These are phyloP conservation scores for Microascus cirrosus DNA, from an alignment of 2,329 filamentous ascomycete species.

Conservation along the genomic window DNA sequence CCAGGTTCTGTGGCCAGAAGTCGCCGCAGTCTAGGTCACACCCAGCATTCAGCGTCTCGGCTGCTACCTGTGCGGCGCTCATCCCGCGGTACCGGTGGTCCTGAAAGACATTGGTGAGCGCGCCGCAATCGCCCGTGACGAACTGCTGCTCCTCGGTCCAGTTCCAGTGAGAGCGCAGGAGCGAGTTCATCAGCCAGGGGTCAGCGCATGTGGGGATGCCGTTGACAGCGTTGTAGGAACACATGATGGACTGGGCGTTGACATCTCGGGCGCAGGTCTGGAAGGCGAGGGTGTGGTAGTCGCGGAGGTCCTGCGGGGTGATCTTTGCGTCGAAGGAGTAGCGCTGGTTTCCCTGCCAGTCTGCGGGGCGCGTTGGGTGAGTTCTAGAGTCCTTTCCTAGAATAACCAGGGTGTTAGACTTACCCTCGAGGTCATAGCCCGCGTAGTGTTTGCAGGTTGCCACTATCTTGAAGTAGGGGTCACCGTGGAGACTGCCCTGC, in stretches of 20 bases:
- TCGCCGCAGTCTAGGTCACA: slow-evolving; percentile 19
- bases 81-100: slow-evolving; percentile 14
- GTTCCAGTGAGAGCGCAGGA: slow-evolving; percentile 55
- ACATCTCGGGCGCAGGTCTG: slow-evolving; percentile 49
- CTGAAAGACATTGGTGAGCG: slow-evolving; percentile 44
- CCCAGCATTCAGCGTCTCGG: slow-evolving; percentile 20
- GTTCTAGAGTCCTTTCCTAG: neutral
- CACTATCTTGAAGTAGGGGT: slow-evolving; percentile 25
- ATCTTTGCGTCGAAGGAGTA: slow-evolving; percentile 46
- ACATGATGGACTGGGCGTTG: slow-evolving; percentile 48
- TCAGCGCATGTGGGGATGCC: slow-evolving; percentile 55
- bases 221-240: slow-evolving; percentile 53
- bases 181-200: slow-evolving; percentile 47
- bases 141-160: slow-evolving; percentile 52
- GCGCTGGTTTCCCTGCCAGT: slow-evolving; percentile 25
- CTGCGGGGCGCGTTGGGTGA: neutral
- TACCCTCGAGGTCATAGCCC: slow-evolving; percentile 41
- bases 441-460: slow-evolving; percentile 51
- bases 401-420: neutral
- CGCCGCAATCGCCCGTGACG: slow-evolving; percentile 55
- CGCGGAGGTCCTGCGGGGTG: slow-evolving; percentile 49
- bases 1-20: slow-evolving; percentile 2
- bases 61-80: slow-evolving; percentile 20
- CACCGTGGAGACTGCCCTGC: slow-evolving; percentile 20
- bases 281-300: slow-evolving; percentile 59